Evolutionary conservation across 306 rosid species (phyloP).

Genomic region (Adenanthera pavonina): DNA sequence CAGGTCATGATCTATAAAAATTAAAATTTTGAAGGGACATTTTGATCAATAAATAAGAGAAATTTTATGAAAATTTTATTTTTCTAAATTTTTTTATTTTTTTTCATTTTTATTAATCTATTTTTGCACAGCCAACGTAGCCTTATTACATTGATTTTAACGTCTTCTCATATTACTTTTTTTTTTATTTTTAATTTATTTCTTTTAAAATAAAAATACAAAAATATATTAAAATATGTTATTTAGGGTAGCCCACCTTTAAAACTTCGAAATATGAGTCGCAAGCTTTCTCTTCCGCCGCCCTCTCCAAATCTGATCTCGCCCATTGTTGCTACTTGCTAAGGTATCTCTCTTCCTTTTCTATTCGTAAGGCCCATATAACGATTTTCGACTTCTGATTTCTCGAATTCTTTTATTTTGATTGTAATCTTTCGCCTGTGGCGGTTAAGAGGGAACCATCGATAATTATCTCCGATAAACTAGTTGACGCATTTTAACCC

Average conservation of each 20-base stretch:
- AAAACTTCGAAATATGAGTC: not conserved
- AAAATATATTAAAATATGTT: not conserved
- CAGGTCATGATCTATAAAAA: too few relatives aligned
- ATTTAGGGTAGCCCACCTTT: not conserved
- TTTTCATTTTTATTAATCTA: too few relatives aligned
- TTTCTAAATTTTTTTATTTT: too few relatives aligned
- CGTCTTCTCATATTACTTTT: too few relatives aligned
- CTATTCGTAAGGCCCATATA: not conserved
- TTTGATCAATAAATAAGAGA: too few relatives aligned
- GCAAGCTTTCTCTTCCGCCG: not conserved
- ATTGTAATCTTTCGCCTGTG: too few relatives aligned
- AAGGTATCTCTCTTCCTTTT: not conserved
- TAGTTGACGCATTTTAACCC: not conserved
- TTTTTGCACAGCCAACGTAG: too few relatives aligned
- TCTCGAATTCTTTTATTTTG: not conserved
- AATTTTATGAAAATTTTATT: too few relatives aligned
- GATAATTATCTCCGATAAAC: not conserved
- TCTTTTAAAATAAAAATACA: too few relatives aligned
- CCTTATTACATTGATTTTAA: too few relatives aligned
- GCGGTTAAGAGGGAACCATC: not conserved
- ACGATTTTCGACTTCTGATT: not conserved
- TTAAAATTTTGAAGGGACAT: too few relatives aligned
- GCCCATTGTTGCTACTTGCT: not conserved
- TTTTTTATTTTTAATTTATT: too few relatives aligned
- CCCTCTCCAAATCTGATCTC: constrained; percentile 1